Evolutionary conservation across 768 basidiomycete species (phyloP).

Genomic region (Leccinum fibrillosum): DNA sequence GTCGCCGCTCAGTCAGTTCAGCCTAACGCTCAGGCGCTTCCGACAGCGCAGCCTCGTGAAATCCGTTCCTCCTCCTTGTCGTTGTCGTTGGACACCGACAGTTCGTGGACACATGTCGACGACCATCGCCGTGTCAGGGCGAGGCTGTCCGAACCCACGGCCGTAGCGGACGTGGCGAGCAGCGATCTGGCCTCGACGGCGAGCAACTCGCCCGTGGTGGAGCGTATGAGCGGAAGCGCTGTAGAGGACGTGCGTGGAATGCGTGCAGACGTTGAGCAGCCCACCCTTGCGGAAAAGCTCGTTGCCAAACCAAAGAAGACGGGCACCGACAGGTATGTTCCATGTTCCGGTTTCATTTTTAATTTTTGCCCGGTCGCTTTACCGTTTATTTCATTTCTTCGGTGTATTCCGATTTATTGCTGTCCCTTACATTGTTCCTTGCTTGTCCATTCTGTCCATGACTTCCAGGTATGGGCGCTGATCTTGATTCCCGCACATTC

Average conservation of each 20-base stretch:
- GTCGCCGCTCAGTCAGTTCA: not conserved
- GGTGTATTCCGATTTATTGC: not conserved
- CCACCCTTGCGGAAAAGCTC: constrained; percentile 59
- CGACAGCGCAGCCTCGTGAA: constrained; percentile 24
- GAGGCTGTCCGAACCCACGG: constrained; percentile 8
- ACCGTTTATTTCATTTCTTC: not conserved
- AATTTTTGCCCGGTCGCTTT: not conserved
- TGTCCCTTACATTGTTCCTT: not conserved
- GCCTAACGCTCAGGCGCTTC: not conserved
- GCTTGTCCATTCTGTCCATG: not conserved
- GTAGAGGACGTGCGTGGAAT: constrained; percentile 30
- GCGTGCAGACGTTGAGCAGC: constrained; percentile 25
- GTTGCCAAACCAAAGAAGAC: constrained; percentile 66
- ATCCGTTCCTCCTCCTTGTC: constrained; percentile 14
- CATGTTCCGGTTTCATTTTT: not conserved
- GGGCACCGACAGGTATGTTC: constrained; percentile 64
- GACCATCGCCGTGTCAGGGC: constrained; percentile 35
- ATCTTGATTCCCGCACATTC: constrained; percentile 1
- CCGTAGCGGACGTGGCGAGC: constrained; percentile 37
- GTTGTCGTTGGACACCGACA: constrained; percentile 44
- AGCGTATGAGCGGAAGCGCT: constrained; percentile 28
- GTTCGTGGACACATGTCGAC: constrained; percentile 68
- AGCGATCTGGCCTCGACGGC: constrained; percentile 55
- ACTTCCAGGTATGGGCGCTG: constrained; percentile 1
- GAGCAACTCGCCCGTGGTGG: constrained; percentile 37